Evolutionary conservation across 495 filamentous ascomycete genomes (phyloP), one percentile per base, ranked within the genome.

Genomic region (Xylaria palmicola): DNA sequence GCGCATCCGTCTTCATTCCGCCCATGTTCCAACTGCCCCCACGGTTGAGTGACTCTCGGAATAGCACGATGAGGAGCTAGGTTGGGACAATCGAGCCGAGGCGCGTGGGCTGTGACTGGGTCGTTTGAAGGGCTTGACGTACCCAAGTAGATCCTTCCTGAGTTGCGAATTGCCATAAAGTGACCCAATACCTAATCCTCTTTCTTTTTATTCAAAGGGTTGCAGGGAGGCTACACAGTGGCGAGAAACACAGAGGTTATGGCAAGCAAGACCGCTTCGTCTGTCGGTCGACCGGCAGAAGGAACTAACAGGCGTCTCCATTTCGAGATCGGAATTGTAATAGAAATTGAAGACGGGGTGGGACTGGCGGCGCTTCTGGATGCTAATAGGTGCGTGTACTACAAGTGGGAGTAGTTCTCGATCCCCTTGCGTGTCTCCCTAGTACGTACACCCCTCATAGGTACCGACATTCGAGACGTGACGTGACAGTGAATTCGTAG

Each of bases 321-420:
- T 34, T 40, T 44, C 13, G 34, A 56, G 39, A 56, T 19, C 4
- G 27, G 39, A 44, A 56, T 44, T 44, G 26, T 34, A 44, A 56
- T 34, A 24, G 39, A 56, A 44, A 56, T 24, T 44, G 26, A 44
- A 44, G 37, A 44, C 53, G 39, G 30, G 22, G 53, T 56, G 53
- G 53, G 53, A 55, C 36, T 56, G 1, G 27, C 43, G 22, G 26
- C 27, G 29, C n/a, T 22, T 51, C 7, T 32, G 29, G 22, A 51
- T 19, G 20, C 29, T 29, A 20, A 17, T 32, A 50, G 12, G n/a
- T 15, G 20, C 29, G 9, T 26, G 12, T 32, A n/a, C 7, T 50
- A 20, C 27, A 50, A 27, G 17, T 1, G 19, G n/a, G 32, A 48
- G 45, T 34, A 34, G 13, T 51, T 15, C 9, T 34, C 27, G 27